Conservation (phyloP, 1,284 basidiomycete genomes). For the Ganoderma leucocontextum region DNA sequence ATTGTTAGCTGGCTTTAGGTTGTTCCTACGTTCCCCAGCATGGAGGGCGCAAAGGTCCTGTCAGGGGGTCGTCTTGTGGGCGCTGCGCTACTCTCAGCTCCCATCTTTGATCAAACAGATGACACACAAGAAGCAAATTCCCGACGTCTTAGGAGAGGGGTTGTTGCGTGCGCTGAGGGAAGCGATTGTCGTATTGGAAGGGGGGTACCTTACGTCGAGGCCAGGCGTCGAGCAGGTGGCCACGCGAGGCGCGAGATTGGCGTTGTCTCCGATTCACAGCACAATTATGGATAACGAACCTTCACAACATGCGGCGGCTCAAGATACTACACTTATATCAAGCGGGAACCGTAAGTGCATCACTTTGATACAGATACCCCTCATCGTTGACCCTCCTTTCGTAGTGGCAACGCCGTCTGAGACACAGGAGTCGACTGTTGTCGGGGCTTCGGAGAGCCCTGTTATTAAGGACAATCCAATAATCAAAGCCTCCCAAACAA, state of each 20-base stretch:
- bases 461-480: not conserved
- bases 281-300: not conserved
- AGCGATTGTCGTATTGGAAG: not conserved
- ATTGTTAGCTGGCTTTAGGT: slow-evolving; percentile 8
- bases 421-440: not conserved
- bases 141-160: not conserved
- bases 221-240: not conserved
- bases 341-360: not conserved
- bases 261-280: not conserved
- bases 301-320: not conserved
- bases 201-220: not conserved
- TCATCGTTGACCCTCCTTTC: not conserved
- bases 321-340: not conserved
- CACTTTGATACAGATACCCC: not conserved
- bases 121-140: not conserved
- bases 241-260: not conserved
- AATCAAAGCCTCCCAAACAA: not conserved
- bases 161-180: not conserved
- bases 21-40: slow-evolving; percentile 15
- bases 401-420: not conserved
- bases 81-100: slow-evolving; percentile 18
- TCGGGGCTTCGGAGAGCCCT: not conserved
- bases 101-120: slow-evolving; percentile 5
- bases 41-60: slow-evolving; percentile 16
- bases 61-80: slow-evolving; percentile 19